Evolutionary conservation across 2,329 filamentous ascomycete genomes (phyloP), one percentile per base, ranked within the genome.

Genomic region (Eutypella sp.): DNA sequence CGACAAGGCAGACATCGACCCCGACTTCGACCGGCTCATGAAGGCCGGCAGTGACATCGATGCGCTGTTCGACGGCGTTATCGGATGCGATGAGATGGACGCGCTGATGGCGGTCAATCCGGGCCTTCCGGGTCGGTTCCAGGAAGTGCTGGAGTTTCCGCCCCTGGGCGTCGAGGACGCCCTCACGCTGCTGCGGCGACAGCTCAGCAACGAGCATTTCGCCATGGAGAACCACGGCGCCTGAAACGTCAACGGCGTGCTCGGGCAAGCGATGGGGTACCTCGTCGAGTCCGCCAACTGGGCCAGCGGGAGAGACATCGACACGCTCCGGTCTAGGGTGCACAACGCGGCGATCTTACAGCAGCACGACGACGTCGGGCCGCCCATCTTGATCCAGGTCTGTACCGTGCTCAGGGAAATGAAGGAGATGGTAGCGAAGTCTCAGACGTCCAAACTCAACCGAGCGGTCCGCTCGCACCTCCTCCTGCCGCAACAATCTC

Each of bases 71-170:
- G 58, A 71, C 38, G 74, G 67, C n/a, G 62, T 69, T 0, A 64
- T 81, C 2, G 76, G 75, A 3, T 73, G 70, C 44, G 73, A 22
- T 2, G 10, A 6, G 20, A 22, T 24, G 20, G 20, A 24, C 4
- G 36, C 15, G 8, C 20, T 22, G 19, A 39, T 24, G 20, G 13
- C 22, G 11, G 10, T 22, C 7, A 39, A 39, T 23, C 11, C 7
- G n/a, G 84, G 84, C 0, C 64, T 88, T 13, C 76, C 75, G 0
- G 82, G 78, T 29, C 75, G 84, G 0, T 88, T 88, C 53, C 80
- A 84, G 25, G 67, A 72, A 0, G 59, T 87, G 2, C 29, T 33
- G 5, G 29, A 33, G 4, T 33, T 33, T n/a, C 29, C 29, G 4
- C 5, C 29, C n/a, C 20, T 39, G 20, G 15, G n/a, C 23, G 4